Percentiles rank a stretch among this genome's conserved stretches.
Evolutionary conservation across 1,284 basidiomycete genomes (phyloP).

Genomic region (Irpex lacteus): DNA sequence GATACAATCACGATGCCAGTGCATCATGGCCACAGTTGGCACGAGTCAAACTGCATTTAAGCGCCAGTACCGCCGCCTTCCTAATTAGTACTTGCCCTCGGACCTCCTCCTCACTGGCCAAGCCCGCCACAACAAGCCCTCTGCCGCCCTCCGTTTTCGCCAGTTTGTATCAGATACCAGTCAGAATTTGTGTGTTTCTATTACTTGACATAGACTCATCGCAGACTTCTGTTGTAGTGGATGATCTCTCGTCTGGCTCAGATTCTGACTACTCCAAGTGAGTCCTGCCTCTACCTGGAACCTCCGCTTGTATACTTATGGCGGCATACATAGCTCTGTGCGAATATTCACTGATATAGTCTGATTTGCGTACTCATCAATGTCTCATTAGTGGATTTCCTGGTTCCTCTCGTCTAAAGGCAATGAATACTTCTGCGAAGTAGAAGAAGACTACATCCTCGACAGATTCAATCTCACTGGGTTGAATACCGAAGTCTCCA

Average conservation of each 20-base stretch:
- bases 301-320: slow-evolving; percentile 7
- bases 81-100: neutral
- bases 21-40: neutral
- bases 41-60: neutral
- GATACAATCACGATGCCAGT: neutral
- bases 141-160: neutral
- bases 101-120: neutral
- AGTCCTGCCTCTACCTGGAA: slow-evolving; percentile 23
- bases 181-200: slow-evolving; percentile 7
- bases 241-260: slow-evolving; percentile 83
- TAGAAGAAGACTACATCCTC: slow-evolving; percentile 98
- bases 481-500: slow-evolving; percentile 93
- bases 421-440: slow-evolving; percentile 98
- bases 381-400: slow-evolving; percentile 78
- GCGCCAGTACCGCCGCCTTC: neutral
- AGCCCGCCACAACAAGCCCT: neutral
- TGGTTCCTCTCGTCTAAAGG: slow-evolving; percentile 98
- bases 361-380: neutral
- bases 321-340: slow-evolving; percentile 34
- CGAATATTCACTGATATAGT: neutral
- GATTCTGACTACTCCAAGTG: slow-evolving; percentile 89
- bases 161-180: slow-evolving; percentile 3
- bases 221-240: slow-evolving; percentile 49
- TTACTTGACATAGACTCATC: neutral
- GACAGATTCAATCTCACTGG: slow-evolving; percentile 99